phyloP scores from a whole-genome alignment of 2,329 filamentous ascomycete genomes.

The Dichotomopilus funicola region DNA sequence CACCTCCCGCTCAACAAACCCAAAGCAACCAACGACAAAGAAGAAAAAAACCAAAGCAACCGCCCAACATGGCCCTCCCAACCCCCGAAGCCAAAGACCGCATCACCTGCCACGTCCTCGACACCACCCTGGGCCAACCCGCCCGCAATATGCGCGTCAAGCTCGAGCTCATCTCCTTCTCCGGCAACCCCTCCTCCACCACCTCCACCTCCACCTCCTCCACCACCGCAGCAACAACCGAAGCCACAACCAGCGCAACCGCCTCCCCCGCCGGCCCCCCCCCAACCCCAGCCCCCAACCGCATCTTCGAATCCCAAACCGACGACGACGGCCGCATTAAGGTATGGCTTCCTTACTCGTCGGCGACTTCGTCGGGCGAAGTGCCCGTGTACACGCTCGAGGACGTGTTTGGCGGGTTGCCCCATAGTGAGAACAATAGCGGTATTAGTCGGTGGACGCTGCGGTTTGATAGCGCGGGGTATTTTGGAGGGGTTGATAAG shows the following conservation, averaged over 20 bases:
- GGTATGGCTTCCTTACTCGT: constrained; percentile 57
- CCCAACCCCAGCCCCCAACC: constrained; percentile 26
- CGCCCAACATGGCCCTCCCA: constrained; percentile 16
- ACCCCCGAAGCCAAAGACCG: constrained; percentile 48
- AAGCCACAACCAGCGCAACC: not conserved
- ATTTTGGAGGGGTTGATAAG: constrained; percentile 57
- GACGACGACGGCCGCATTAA: constrained; percentile 71
- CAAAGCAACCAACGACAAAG: not conserved
- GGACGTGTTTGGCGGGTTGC: constrained; percentile 44
- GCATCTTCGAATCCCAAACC: constrained; percentile 59
- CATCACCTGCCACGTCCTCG: constrained; percentile 83
- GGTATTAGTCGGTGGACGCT: constrained; percentile 57
- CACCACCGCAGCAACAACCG: not conserved
- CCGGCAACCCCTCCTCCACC: constrained; percentile 27
- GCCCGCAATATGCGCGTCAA: constrained; percentile 60
- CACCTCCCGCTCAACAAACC: not conserved
- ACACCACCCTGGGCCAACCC: constrained; percentile 68
- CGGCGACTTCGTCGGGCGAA: constrained; percentile 44
- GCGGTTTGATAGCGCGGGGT: constrained; percentile 64
- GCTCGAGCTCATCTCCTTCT: constrained; percentile 42
- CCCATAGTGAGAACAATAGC: not conserved
- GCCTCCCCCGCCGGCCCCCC: not conserved
- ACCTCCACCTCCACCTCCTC: constrained; percentile 18
- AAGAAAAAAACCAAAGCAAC: not conserved
- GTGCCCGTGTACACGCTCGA: constrained; percentile 53